Percentiles rank a stretch among this genome's conserved stretches.
Conservation (phyloP, 352 stramenopile species). For the Phytophthora cactorum region DNA sequence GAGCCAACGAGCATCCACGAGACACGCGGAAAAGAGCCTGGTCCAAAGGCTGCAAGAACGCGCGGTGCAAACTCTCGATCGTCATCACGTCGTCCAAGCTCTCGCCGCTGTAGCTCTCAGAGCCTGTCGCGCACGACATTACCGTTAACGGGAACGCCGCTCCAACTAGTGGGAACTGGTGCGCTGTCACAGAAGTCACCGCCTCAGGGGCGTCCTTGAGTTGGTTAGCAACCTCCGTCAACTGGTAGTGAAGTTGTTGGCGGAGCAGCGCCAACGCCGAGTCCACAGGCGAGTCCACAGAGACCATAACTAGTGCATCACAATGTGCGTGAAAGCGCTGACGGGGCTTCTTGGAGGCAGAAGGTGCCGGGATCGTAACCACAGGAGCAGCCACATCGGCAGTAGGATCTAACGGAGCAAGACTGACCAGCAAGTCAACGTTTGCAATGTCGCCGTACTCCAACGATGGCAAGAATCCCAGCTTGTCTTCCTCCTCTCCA, state of each 20-base stretch:
- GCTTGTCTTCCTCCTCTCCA: conserved; percentile 21
- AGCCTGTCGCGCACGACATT: conserved; percentile 9
- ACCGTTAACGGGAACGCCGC: conserved; percentile 59
- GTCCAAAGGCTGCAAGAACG: conserved; percentile 52
- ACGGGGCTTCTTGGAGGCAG: conserved; percentile 2
- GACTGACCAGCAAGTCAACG: conserved; percentile 51
- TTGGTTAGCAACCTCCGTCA: conserved; percentile 30
- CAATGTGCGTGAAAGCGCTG: conserved; percentile 35
- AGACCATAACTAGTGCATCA: conserved; percentile 52
- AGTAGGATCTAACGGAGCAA: conserved; percentile 31
- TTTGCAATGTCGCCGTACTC: conserved; percentile 65
- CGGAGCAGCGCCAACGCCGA: conserved; percentile 28
- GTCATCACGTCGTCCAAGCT: conserved; percentile 24
- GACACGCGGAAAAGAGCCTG: conserved; percentile 49
- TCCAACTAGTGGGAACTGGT: conserved; percentile 60
- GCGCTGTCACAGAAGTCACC: conserved; percentile 23
- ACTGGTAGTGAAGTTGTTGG: conserved; percentile 32
- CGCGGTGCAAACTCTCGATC: conserved; percentile 33
- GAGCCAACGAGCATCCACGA: conserved; percentile 49
- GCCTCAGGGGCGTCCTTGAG: conserved; percentile 21
- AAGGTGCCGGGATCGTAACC: conserved; percentile 44
- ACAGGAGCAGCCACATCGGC: conserved; percentile 24
- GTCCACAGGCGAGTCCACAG: conserved; percentile 26
- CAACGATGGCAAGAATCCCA: conserved; percentile 40
- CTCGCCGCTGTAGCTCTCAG: conserved; percentile 11